These are phyloP conservation scores for Paraphoma sp. DNA, from an alignment of 2,329 filamentous ascomycete genomes.

Conservation along the genomic window DNA sequence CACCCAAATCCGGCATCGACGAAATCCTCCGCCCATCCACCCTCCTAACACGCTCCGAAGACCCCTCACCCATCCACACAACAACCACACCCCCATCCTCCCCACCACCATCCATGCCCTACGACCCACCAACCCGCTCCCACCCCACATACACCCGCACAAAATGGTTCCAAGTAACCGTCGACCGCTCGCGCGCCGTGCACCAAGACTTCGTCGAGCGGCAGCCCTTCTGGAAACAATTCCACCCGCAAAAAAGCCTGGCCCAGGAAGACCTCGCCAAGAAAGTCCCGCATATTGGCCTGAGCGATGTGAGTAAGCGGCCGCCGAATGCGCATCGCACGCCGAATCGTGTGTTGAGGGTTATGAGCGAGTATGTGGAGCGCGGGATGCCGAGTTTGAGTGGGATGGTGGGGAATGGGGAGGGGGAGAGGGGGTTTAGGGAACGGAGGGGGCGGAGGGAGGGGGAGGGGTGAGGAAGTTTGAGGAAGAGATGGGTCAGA, in stretches of 20 bases:
- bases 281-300: constrained; percentile 48
- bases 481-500: neutral
- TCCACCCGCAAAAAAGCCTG: constrained; percentile 38
- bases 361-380: constrained; percentile 29
- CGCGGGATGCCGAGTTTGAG: constrained; percentile 40
- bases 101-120: constrained; percentile 29
- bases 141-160: constrained; percentile 11
- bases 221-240: constrained; percentile 43
- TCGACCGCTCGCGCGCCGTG: constrained; percentile 47
- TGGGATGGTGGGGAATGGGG: constrained; percentile 35
- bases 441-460: neutral
- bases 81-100: neutral
- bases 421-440: constrained; percentile 8
- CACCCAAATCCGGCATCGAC: constrained; percentile 28
- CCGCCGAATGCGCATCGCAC: constrained; percentile 43
- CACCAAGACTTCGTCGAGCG: constrained; percentile 52
- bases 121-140: constrained; percentile 16
- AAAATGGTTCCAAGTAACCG: constrained; percentile 51
- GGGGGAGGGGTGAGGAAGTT: neutral
- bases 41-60: constrained; percentile 22
- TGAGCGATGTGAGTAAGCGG: constrained; percentile 50
- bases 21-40: constrained; percentile 39
- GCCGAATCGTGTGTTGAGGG: constrained; percentile 36
- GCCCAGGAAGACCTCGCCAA: constrained; percentile 48
- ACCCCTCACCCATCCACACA: constrained; percentile 4